Evolutionary conservation across 1,139 yeast species (phyloP).

Genomic region (Wickerhamomyces sp.): DNA sequence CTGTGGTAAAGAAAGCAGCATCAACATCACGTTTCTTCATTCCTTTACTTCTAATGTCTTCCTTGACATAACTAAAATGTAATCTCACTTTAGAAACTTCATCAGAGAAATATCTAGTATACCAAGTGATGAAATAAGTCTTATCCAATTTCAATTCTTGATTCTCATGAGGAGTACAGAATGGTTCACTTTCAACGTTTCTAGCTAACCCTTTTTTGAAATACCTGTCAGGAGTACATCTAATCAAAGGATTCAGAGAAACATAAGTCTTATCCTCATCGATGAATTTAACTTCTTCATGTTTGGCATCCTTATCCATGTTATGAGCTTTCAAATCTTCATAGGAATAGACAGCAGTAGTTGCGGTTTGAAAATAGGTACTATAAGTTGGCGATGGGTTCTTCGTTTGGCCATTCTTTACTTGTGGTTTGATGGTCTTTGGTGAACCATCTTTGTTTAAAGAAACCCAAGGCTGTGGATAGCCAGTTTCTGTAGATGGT

Average conservation of each 20-base stretch:
- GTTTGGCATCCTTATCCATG: constrained; percentile 53
- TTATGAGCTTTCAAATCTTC: constrained; percentile 67
- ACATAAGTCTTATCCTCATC: constrained; percentile 71
- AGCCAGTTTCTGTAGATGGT: constrained; percentile 56
- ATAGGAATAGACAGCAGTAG: constrained; percentile 50
- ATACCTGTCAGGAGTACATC: constrained; percentile 81
- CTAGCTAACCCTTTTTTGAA: constrained; percentile 59
- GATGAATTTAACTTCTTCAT: constrained; percentile 47
- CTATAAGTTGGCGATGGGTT: constrained; percentile 68
- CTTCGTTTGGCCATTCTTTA: constrained; percentile 65
- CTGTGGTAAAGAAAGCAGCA: constrained; percentile 60
- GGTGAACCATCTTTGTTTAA: constrained; percentile 77
- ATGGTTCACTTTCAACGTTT: constrained; percentile 59
- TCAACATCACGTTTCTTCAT: constrained; percentile 42
- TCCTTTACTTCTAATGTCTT: constrained; percentile 50
- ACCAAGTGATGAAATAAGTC: constrained; percentile 80
- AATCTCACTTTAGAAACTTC: constrained; percentile 49
- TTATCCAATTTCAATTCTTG: constrained; percentile 48
- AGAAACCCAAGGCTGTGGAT: constrained; percentile 80
- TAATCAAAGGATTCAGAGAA: constrained; percentile 65
- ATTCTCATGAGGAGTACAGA: constrained; percentile 74
- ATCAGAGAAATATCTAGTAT: constrained; percentile 49
- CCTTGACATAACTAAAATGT: constrained; percentile 63
- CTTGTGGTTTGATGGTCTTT: constrained; percentile 67
- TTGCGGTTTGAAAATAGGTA: constrained; percentile 70